Conservation (phyloP, 139 green algal species). For the Chlamydomonas schloesseri region DNA sequence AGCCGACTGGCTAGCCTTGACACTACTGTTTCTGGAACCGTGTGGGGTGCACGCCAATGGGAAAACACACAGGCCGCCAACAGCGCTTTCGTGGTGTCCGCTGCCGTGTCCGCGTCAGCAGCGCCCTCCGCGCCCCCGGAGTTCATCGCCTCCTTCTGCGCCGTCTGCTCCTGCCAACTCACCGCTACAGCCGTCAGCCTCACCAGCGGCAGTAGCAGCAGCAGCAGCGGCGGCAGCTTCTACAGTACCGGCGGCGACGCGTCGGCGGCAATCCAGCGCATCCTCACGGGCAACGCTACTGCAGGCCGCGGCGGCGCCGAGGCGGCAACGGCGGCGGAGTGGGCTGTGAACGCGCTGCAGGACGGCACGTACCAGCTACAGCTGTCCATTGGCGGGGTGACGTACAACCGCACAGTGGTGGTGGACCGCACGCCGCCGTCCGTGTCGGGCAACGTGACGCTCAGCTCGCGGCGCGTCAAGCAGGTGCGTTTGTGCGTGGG, state of each 20-base stretch:
- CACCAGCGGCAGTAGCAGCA: no score
- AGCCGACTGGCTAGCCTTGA: no score
- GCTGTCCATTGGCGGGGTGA: neutral
- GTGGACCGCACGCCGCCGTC: conserved; percentile 18
- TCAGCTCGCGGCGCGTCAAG: neutral
- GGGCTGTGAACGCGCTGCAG: neutral
- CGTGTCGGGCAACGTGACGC: neutral
- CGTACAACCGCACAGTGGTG: neutral
- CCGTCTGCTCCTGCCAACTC: neutral
- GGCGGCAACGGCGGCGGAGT: neutral
- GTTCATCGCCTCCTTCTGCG: neutral
- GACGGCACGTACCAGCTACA: neutral
- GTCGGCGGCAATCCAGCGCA: no score
- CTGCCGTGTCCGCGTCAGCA: neutral
- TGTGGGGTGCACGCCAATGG: no score
- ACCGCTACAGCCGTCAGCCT: neutral
- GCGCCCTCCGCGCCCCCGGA: neutral
- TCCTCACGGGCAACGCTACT: no score
- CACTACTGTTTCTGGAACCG: no score
- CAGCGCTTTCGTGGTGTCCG: neutral
- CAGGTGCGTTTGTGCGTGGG: conserved; percentile 1
- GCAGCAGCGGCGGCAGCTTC: no score
- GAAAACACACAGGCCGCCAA: conserved; percentile 14
- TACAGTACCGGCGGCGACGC: no score
- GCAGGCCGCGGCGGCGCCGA: no score